These are phyloP conservation scores for Boechera divaricarpa DNA, from an alignment of 345 rosid species.

Conservation along the genomic window DNA sequence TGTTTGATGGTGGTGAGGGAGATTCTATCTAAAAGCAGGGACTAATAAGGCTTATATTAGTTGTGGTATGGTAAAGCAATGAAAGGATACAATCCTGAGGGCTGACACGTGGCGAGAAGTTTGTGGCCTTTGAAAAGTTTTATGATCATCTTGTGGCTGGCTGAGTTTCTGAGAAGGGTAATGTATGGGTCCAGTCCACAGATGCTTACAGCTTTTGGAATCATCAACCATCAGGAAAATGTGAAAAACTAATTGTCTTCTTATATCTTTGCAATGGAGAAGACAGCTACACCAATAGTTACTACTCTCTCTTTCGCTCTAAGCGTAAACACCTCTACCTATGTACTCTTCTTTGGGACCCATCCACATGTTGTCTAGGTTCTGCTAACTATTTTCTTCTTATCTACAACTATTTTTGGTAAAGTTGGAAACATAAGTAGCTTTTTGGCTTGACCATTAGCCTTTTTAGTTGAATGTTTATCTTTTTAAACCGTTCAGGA, in stretches of 20 bases:
- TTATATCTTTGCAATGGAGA: conserved; percentile 23
- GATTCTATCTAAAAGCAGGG: conserved; percentile 18
- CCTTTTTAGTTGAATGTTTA: conserved; percentile 3
- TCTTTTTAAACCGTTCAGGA: not conserved
- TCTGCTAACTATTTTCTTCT: conserved; percentile 11
- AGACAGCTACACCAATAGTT: conserved; percentile 31
- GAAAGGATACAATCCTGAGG: conserved; percentile 31
- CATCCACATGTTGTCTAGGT: conserved; percentile 32
- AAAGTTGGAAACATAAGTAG: conserved; percentile 19
- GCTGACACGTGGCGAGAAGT: conserved; percentile 32
- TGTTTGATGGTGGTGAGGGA: conserved; percentile 26
- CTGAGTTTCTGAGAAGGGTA: conserved; percentile 35
- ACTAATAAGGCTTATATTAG: conserved; percentile 25
- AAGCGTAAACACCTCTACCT: not conserved
- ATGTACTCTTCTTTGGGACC: conserved; percentile 20
- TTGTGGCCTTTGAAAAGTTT: conserved; percentile 27
- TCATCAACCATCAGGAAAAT: conserved; percentile 35
- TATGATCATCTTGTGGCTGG: conserved; percentile 39
- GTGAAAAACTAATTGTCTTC: conserved; percentile 19
- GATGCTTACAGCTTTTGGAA: conserved; percentile 43
- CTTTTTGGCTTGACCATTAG: conserved; percentile 27
- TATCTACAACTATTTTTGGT: conserved; percentile 27
- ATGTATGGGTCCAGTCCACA: conserved; percentile 36
- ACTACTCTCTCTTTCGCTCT: conserved; percentile 5
- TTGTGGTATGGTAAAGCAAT: conserved; percentile 2